Conservation (phyloP, 2,329 filamentous ascomycete species). For the Fusarium anthophilum region DNA sequence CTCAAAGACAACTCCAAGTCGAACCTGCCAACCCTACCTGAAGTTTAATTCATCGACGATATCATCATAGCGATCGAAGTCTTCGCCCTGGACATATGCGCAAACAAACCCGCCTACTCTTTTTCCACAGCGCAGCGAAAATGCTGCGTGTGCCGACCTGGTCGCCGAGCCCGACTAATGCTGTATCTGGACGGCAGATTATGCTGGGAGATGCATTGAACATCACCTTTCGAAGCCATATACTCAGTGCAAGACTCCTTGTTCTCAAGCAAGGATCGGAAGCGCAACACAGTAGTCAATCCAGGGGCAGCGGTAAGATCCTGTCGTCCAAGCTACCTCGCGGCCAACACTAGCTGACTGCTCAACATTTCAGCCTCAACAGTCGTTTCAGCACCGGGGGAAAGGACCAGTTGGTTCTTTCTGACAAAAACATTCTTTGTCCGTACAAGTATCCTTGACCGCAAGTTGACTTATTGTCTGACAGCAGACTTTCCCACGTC, state of each 20-base stretch:
- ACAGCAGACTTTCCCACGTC: constrained; percentile 5
- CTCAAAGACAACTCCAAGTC: background rate
- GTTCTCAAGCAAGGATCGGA: fast-evolving
- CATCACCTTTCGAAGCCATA: fast-evolving
- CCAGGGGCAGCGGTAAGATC: too few relatives aligned
- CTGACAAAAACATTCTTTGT: too few relatives aligned
- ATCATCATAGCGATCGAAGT: background rate
- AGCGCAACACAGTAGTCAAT: background rate
- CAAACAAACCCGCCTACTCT: too few relatives aligned
- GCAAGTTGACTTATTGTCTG: constrained; percentile 9
- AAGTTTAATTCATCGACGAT: too few relatives aligned
- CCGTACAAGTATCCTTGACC: too few relatives aligned
- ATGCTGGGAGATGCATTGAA: too few relatives aligned
- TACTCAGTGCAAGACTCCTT: background rate
- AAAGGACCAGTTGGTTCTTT: background rate
- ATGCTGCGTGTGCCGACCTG: background rate
- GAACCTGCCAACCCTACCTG: fast-evolving
- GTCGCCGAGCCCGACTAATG: background rate
- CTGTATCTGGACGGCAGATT: too few relatives aligned
- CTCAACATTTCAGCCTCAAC: background rate
- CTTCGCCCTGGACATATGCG: too few relatives aligned
- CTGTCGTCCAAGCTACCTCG: too few relatives aligned
- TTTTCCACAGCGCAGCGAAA: too few relatives aligned
- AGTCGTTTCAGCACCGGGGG: too few relatives aligned
- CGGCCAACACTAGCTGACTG: background rate